Conservation (phyloP, 345 rosid species). For the Populus tremula region DNA sequence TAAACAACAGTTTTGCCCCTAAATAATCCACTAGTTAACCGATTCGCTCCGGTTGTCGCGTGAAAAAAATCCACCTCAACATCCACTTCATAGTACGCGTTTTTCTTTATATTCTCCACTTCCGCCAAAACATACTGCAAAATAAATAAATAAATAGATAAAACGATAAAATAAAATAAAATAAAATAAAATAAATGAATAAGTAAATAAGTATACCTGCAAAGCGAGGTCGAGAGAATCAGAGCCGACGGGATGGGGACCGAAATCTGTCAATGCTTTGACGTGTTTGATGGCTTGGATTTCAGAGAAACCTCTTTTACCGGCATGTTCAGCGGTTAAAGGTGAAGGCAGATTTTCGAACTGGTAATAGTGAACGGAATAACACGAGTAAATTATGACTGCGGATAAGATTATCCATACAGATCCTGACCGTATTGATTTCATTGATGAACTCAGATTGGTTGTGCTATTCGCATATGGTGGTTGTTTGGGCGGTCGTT, state of each 20-base stretch:
- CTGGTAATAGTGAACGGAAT: slow-evolving; percentile 65
- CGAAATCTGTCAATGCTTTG: slow-evolving; percentile 64
- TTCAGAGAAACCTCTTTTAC: slow-evolving; percentile 92
- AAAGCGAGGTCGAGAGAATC: slow-evolving; percentile 67
- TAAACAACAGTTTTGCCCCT: slow-evolving; percentile 76
- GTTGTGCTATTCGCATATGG: not conserved
- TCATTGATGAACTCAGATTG: not conserved
- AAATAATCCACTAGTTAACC: slow-evolving; percentile 60
- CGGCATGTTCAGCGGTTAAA: slow-evolving; percentile 71
- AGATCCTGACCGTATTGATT: not conserved
- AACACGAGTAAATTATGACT: slow-evolving; percentile 49
- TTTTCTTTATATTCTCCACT: slow-evolving; percentile 52
- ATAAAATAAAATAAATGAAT: too few relatives aligned
- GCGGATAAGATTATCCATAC: not conserved
- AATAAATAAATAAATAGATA: slow-evolving; percentile 3
- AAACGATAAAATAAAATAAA: too few relatives aligned
- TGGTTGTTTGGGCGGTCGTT: not conserved
- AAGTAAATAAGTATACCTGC: slow-evolving; percentile 41
- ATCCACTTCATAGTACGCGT: slow-evolving; percentile 78
- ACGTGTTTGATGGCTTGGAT: slow-evolving; percentile 74
- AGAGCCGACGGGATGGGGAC: slow-evolving; percentile 88
- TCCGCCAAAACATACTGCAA: slow-evolving; percentile 76
- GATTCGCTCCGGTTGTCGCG: slow-evolving; percentile 60
- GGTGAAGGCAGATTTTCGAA: slow-evolving; percentile 61
- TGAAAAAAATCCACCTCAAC: slow-evolving; percentile 80